phyloP scores from a whole-genome alignment of 2,329 filamentous ascomycete genomes.

The Cercospora canescens region DNA sequence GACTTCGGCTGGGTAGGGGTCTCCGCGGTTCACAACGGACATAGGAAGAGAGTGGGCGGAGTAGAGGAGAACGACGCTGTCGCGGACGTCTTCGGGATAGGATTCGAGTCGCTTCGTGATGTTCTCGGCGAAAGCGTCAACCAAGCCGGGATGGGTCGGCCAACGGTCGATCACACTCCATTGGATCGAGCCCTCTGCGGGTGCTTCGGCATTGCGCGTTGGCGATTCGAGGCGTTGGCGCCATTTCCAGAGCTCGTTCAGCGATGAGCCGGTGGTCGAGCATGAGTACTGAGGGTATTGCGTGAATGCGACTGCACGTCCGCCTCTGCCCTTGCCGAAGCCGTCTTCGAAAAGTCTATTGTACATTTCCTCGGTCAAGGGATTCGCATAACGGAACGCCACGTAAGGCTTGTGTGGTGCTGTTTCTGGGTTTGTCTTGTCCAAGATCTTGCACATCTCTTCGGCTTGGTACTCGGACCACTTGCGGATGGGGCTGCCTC shows the following conservation, averaged over 20 bases:
- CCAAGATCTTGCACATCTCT: slow-evolving; percentile 97
- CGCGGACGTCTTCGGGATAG: slow-evolving; percentile 78
- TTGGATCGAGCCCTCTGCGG: slow-evolving; percentile 68
- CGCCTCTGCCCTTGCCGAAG: slow-evolving; percentile 86
- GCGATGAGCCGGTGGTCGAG: slow-evolving; percentile 90
- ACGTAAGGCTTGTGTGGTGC: slow-evolving; percentile 97
- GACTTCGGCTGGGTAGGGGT: slow-evolving; percentile 93
- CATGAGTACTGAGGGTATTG: slow-evolving; percentile 99
- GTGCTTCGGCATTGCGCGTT: slow-evolving; percentile 46
- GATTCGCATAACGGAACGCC: slow-evolving; percentile 91
- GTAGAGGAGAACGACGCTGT: slow-evolving; percentile 83
- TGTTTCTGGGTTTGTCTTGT: slow-evolving; percentile 86
- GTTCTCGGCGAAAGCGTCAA: slow-evolving; percentile 89
- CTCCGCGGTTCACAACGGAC: slow-evolving; percentile 94
- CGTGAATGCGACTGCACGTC: slow-evolving; percentile 92
- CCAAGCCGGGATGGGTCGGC: slow-evolving; percentile 86
- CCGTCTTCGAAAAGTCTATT: slow-evolving; percentile 78
- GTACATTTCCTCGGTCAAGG: slow-evolving; percentile 94
- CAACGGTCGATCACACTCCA: slow-evolving; percentile 99
- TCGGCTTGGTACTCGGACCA: slow-evolving; percentile 94
- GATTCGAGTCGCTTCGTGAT: slow-evolving; percentile 82
- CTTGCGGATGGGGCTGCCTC: slow-evolving; percentile 95
- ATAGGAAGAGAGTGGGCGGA: slow-evolving; percentile 92
- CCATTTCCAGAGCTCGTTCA: slow-evolving; percentile 99
- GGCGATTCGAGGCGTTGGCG: slow-evolving; percentile 72